Base-by-base conservation (phyloP, 352 stramenopile species). In the Globisporangium parvum region DNA sequence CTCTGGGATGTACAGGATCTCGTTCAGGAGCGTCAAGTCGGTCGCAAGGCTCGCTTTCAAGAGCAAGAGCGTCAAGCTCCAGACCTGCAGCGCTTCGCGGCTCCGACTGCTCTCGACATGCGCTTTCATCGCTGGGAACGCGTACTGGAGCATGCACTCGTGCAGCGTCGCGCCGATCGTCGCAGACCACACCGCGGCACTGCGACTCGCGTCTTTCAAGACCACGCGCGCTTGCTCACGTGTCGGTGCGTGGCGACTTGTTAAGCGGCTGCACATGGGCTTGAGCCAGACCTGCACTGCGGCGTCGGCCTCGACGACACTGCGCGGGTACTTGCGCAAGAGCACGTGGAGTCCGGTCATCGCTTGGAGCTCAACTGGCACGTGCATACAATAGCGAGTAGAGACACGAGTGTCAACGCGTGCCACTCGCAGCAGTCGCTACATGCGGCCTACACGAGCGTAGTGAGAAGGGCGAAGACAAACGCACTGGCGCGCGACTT, bases 401-500 rank as follows among this genome's bases (percentile, higher is more conserved):
- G 17, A 52, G 17, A 0, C 5, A 18, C 21, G n/a, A 57, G 35
- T 6, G 31, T 37, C 31, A 37, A 31, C 3, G 31, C 10, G 31
- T 8, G 2, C 1, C 5, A 12, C 31, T 37, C 10, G 10, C 6
- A 9, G 31, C 31, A 37, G 31, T 14, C 10, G 31, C 31, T 37
- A 37, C 31, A 15, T 44, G 14, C n/a, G n/a, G n/a, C n/a, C n/a
- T n/a, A n/a, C n/a, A n/a, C n/a, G n/a, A n/a, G n/a, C n/a, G n/a
- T n/a, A n/a, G n/a, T n/a, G n/a, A n/a, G n/a, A n/a, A n/a, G n/a
- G n/a, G n/a, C n/a, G n/a, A n/a, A n/a, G 17, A 2, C 23, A 26
- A 4, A 77, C 75, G 50, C 77, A 85, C 76, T 88, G 37, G 64
- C 53, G 20, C 80, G 75, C 0, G 80, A 86, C 63, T 86, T 75